Evolutionary conservation across 805 yeast species (phyloP).

Genomic region (Sungouiozyma ichnusensis): DNA sequence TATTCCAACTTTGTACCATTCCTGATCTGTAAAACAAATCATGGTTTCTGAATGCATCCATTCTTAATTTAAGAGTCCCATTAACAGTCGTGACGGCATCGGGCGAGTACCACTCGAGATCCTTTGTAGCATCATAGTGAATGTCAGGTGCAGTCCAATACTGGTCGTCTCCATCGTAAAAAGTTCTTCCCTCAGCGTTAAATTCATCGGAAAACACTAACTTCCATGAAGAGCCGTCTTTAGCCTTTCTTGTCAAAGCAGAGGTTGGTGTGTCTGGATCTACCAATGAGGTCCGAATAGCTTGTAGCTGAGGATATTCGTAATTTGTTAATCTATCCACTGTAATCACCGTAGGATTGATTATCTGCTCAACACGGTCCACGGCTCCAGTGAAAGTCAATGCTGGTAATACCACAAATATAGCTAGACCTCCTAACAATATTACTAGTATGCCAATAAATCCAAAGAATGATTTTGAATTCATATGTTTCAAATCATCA

Average conservation of each 20-base stretch:
- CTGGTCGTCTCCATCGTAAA: constrained; percentile 85
- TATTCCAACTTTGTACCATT: constrained; percentile 89
- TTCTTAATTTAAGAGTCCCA: constrained; percentile 55
- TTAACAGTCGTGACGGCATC: constrained; percentile 72
- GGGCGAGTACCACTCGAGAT: constrained; percentile 92
- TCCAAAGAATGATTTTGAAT: constrained; percentile 51
- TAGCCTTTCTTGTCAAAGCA: constrained; percentile 41
- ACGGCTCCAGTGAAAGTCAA: constrained; percentile 71
- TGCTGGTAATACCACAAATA: constrained; percentile 75
- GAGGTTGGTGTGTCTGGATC: constrained; percentile 54
- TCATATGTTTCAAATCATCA: constrained; percentile 57
- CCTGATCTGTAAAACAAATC: constrained; percentile 76
- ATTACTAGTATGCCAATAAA: constrained; percentile 49
- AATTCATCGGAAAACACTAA: constrained; percentile 89
- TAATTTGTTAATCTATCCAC: constrained; percentile 38
- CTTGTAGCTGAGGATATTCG: constrained; percentile 40
- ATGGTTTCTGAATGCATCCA: constrained; percentile 81
- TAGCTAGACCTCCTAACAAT: constrained; percentile 47
- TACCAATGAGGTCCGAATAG: constrained; percentile 41
- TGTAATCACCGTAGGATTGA: constrained; percentile 5
- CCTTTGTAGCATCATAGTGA: constrained; percentile 78
- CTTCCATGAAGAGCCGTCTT: constrained; percentile 59
- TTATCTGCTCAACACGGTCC: constrained; percentile 10
- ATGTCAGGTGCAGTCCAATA: constrained; percentile 80
- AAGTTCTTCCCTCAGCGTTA: constrained; percentile 79